These are phyloP conservation scores for Fusarium algeriense DNA, from an alignment of 2,329 filamentous ascomycete species.

Conservation along the genomic window DNA sequence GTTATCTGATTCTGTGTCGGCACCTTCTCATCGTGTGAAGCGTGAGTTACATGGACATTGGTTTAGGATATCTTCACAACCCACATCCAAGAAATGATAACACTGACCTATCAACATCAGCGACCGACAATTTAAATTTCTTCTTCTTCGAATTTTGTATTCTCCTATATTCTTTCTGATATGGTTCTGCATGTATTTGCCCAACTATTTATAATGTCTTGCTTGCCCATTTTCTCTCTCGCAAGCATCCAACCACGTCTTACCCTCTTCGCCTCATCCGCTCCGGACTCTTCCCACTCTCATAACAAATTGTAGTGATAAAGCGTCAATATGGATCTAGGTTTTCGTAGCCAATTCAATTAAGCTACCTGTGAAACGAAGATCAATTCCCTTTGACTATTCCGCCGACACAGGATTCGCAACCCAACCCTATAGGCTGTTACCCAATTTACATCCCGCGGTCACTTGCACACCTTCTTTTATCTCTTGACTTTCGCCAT, in stretches of 20 bases:
- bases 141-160: neutral
- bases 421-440: neutral
- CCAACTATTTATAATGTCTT: neutral
- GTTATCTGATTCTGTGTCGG: neutral
- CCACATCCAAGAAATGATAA: neutral
- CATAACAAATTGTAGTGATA: neutral
- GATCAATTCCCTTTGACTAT: neutral
- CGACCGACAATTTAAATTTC: neutral
- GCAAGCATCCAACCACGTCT: neutral
- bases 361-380: neutral
- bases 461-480: neutral
- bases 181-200: neutral
- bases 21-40: neutral
- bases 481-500: neutral
- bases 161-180: too few relatives aligned
- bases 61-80: neutral
- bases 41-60: neutral
- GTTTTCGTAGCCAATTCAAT: neutral
- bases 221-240: neutral
- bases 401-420: too few relatives aligned
- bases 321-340: neutral
- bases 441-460: neutral
- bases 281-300: neutral
- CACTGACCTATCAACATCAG: neutral
- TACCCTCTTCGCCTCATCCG: too few relatives aligned